Evolutionary conservation across 2,329 filamentous ascomycete genomes (phyloP).

Genomic region (Monosporascus sp.): DNA sequence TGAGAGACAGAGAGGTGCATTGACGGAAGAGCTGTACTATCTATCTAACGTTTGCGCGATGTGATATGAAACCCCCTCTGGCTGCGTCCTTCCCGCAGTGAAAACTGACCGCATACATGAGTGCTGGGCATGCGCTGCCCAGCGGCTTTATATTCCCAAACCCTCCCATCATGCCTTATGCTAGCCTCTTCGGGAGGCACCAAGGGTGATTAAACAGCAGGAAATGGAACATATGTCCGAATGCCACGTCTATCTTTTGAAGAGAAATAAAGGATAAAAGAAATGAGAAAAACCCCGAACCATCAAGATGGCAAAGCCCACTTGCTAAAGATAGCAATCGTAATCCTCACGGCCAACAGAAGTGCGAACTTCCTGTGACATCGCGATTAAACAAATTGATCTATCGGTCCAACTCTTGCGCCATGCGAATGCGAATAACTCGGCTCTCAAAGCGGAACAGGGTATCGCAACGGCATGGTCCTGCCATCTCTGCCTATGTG

Average conservation of each 20-base stretch:
- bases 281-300: constrained; percentile 1
- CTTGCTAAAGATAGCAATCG: neutral
- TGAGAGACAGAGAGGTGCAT: too few species aligned
- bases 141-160: too few species aligned
- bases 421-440: constrained; percentile 26
- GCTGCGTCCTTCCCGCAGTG: too few species aligned
- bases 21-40: too few species aligned
- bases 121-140: too few species aligned
- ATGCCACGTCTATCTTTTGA: constrained; percentile 6
- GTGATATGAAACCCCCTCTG: too few species aligned
- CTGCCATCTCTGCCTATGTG: constrained; percentile 24
- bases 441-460: constrained; percentile 24
- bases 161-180: neutral
- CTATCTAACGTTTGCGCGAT: too few species aligned
- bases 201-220: constrained; percentile 8
- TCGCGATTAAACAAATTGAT: constrained; percentile 23
- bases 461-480: constrained; percentile 27
- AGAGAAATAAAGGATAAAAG: neutral
- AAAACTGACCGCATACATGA: too few species aligned
- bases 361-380: constrained; percentile 29
- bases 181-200: constrained; percentile 1
- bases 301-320: constrained; percentile 3
- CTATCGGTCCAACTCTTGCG: constrained; percentile 26
- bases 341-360: constrained; percentile 23
- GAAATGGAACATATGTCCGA: constrained; percentile 12